Evolutionary conservation across 768 basidiomycete genomes (phyloP).

Genomic region (Podaxis sp.): DNA sequence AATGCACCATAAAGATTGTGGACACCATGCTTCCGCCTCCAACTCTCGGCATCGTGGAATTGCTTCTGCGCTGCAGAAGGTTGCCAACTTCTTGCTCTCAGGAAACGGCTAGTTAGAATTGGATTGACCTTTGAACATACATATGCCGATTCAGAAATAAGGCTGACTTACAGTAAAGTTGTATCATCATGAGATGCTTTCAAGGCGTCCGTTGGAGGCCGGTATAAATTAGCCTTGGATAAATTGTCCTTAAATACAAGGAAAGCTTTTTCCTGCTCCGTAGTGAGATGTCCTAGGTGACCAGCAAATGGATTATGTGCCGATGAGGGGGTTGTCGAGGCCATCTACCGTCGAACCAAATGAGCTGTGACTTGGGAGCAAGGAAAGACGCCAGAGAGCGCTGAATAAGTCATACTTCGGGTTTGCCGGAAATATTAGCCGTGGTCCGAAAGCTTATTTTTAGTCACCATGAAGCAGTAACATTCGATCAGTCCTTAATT

Average conservation of each 20-base stretch:
- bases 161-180: constrained; percentile 58
- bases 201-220: constrained; percentile 28
- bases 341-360: background rate
- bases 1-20: constrained; percentile 63
- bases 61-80: constrained; percentile 63
- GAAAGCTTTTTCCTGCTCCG: constrained; percentile 48
- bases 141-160: background rate
- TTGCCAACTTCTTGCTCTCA: constrained; percentile 76
- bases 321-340: background rate
- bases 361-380: background rate
- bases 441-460: background rate
- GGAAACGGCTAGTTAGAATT: constrained; percentile 63
- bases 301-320: constrained; percentile 34
- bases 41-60: constrained; percentile 65
- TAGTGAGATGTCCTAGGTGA: constrained; percentile 54
- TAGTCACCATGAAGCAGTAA: background rate
- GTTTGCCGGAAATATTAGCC: background rate
- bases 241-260: constrained; percentile 54
- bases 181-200: constrained; percentile 61
- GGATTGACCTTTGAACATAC: background rate
- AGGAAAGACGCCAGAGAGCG: background rate
- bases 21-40: constrained; percentile 65
- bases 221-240: constrained; percentile 51
- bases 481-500: background rate
- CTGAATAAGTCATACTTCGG: background rate